phyloP scores from a whole-genome alignment of 129 eudicot species.

The Scalesia atractyloides region DNA sequence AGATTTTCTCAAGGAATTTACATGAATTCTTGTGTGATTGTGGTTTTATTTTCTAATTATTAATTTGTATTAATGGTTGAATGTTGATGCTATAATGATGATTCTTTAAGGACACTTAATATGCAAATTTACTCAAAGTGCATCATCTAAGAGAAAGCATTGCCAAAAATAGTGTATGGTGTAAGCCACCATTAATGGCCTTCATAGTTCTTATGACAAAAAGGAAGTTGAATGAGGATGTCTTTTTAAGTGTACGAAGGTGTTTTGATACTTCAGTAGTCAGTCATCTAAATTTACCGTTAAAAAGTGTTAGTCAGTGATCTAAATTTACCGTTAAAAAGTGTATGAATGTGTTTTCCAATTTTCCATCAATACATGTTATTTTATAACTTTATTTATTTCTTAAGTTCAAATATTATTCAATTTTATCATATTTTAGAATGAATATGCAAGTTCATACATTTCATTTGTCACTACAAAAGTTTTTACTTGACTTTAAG shows the following conservation, averaged over 20 bases:
- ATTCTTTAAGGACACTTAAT: slow-evolving; percentile 37
- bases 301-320: too few species aligned
- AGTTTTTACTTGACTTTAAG: too few species aligned
- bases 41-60: slow-evolving; percentile 4
- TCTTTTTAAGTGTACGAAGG: slow-evolving; percentile 19
- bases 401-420: too few species aligned
- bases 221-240: background rate
- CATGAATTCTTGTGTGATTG: background rate
- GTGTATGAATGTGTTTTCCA: slow-evolving; percentile 13
- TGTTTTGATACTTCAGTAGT: too few species aligned
- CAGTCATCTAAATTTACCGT: too few species aligned
- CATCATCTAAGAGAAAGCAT: slow-evolving; percentile 26
- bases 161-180: slow-evolving; percentile 28
- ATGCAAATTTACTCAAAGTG: slow-evolving; percentile 39
- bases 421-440: too few species aligned
- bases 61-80: slow-evolving; percentile 29
- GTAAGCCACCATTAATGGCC: slow-evolving; percentile 30
- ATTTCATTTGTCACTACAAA: too few species aligned
- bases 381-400: background rate
- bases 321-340: too few species aligned
- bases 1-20: background rate
- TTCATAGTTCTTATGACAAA: slow-evolving; percentile 2
- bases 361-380: background rate
- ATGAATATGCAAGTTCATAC: background rate
- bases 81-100: slow-evolving; percentile 30